phyloP scores from a whole-genome alignment of 805 yeast species.

The Kuraishia piskuri region DNA sequence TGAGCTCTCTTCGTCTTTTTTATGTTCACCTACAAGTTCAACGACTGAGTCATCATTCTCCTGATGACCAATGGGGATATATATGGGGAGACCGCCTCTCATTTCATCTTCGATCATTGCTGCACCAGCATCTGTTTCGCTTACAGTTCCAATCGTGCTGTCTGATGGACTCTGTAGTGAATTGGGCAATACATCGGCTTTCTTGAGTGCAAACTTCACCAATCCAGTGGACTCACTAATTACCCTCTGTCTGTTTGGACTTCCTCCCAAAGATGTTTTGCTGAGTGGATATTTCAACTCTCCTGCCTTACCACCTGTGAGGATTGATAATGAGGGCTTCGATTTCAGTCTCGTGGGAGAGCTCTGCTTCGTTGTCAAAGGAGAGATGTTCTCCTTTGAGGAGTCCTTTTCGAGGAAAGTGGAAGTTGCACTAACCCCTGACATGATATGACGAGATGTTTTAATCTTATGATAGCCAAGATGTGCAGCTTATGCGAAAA shows the following conservation, averaged over 20 bases:
- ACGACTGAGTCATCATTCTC: constrained; percentile 1
- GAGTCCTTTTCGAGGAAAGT: not conserved
- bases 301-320: not conserved
- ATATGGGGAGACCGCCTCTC: constrained; percentile 24
- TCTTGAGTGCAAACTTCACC: constrained; percentile 30
- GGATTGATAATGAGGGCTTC: not conserved
- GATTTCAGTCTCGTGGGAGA: not conserved
- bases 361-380: not conserved
- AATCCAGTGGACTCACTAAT: constrained; percentile 44
- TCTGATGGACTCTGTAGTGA: not conserved
- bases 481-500: too few relatives aligned
- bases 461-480: too few relatives aligned
- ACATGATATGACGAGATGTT: not conserved
- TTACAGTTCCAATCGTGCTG: not conserved
- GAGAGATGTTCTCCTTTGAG: not conserved
- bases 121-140: not conserved
- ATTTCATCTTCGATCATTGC: not conserved
- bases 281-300: not conserved
- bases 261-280: not conserved
- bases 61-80: constrained; percentile 22
- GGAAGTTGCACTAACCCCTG: not conserved
- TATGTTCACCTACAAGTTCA: constrained; percentile 1
- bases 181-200: constrained; percentile 3
- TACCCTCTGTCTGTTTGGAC: constrained; percentile 24
- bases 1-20: not conserved